These are phyloP conservation scores for Candida yuanshanica DNA, from an alignment of 805 yeast species.

Conservation along the genomic window DNA sequence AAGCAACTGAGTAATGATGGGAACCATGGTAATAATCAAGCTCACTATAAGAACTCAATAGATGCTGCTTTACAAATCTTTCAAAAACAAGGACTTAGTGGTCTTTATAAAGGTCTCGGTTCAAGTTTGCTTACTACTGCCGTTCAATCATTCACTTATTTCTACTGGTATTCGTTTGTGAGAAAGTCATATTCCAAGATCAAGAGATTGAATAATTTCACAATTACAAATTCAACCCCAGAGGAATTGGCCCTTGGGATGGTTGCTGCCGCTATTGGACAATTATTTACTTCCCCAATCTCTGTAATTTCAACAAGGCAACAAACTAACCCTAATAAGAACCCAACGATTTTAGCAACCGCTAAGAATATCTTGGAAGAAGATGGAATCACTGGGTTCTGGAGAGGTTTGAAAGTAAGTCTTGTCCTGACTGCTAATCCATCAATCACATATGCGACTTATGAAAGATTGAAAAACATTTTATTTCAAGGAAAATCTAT, in stretches of 20 bases:
- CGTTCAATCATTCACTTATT: conserved; percentile 74
- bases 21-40: conserved; percentile 12
- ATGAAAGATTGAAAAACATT: conserved; percentile 56
- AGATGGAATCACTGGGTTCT: conserved; percentile 66
- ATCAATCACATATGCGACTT: conserved; percentile 79
- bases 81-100: conserved; percentile 51
- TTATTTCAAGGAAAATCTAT: conserved; percentile 30
- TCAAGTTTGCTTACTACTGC: conserved; percentile 68
- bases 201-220: conserved; percentile 27
- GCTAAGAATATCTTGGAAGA: conserved; percentile 48
- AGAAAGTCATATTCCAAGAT: conserved; percentile 43
- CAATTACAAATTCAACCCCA: conserved; percentile 40
- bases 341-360: conserved; percentile 32
- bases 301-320: conserved; percentile 65
- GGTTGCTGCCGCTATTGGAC: conserved; percentile 76
- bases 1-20: conserved; percentile 5
- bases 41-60: conserved; percentile 46
- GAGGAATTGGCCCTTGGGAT: conserved; percentile 73
- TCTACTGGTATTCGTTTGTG: conserved; percentile 80
- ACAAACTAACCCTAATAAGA: conserved; percentile 41
- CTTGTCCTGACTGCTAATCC: conserved; percentile 77
- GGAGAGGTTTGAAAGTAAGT: conserved; percentile 82
- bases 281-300: conserved; percentile 76
- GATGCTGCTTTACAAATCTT: conserved; percentile 62
- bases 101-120: conserved; percentile 68